phyloP scores from a whole-genome alignment of 179 eudicot genomes.

The Nepenthes alata region DNA sequence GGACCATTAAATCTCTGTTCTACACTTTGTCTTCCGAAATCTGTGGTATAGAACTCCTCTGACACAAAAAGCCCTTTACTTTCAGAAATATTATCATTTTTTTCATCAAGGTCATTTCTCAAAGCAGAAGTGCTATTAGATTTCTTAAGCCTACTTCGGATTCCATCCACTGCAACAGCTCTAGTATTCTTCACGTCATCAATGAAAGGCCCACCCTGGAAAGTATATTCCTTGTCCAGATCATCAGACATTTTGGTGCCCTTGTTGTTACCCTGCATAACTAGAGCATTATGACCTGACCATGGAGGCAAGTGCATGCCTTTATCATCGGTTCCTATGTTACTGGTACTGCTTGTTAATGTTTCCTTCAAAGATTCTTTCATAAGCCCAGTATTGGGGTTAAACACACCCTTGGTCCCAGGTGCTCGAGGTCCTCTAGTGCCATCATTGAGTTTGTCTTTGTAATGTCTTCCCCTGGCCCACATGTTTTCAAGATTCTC shows the following conservation, averaged over 20 bases:
- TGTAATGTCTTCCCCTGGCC: slow-evolving; percentile 87
- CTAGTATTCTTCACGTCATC: slow-evolving; percentile 17
- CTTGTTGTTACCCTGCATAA: slow-evolving; percentile 19
- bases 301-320: slow-evolving; percentile 17
- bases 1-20: slow-evolving; percentile 19
- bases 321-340: slow-evolving; percentile 19
- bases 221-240: slow-evolving; percentile 19
- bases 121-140: slow-evolving; percentile 81
- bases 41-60: slow-evolving; percentile 58
- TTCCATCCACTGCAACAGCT: slow-evolving; percentile 19
- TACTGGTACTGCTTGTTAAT: slow-evolving; percentile 8
- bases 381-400: slow-evolving; percentile 4
- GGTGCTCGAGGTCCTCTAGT: slow-evolving; percentile 29
- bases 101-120: slow-evolving; percentile 26
- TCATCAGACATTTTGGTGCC: slow-evolving; percentile 16
- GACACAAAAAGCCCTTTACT: slow-evolving; percentile 46
- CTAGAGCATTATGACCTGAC: slow-evolving; percentile 20
- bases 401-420: slow-evolving; percentile 12
- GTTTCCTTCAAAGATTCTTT: slow-evolving; percentile 16
- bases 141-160: slow-evolving; percentile 40
- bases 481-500: slow-evolving; percentile 98
- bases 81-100: slow-evolving; percentile 20
- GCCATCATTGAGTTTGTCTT: slow-evolving; percentile 53
- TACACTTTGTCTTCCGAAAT: slow-evolving; percentile 27
- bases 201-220: slow-evolving; percentile 14